Conservation (phyloP, 495 filamentous ascomycete genomes). For the Aspergillus panamensis region DNA sequence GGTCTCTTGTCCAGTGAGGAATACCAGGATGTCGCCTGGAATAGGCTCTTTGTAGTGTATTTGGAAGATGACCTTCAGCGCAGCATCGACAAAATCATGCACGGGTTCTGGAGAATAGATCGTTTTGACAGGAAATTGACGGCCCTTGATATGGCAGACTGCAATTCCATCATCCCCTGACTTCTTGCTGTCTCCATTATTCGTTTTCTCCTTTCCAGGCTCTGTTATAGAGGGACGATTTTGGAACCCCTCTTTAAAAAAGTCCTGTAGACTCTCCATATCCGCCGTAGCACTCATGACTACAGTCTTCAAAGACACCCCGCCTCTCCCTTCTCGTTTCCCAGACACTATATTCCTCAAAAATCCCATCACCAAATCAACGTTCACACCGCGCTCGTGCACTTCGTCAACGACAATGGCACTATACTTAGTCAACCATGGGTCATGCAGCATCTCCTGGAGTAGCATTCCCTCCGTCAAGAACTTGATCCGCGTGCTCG, state of each 20-base stretch:
- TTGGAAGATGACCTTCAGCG: slow-evolving; percentile 81
- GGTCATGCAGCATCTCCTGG: slow-evolving; percentile 89
- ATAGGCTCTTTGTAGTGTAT: slow-evolving; percentile 84
- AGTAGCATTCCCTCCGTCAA: slow-evolving; percentile 96
- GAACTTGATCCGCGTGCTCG: slow-evolving; percentile 80
- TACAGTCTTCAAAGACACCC: slow-evolving; percentile 76
- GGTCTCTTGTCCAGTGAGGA: slow-evolving; percentile 90
- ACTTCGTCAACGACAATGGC: slow-evolving; percentile 94
- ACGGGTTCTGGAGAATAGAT: slow-evolving; percentile 74
- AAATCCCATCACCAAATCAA: slow-evolving; percentile 87
- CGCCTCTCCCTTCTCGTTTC: slow-evolving; percentile 55
- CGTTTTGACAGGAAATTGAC: slow-evolving; percentile 81
- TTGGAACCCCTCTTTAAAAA: slow-evolving; percentile 58
- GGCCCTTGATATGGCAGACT: slow-evolving; percentile 75
- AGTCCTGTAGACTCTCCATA: slow-evolving; percentile 68
- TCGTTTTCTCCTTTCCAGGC: slow-evolving; percentile 5
- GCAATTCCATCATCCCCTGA: slow-evolving; percentile 33
- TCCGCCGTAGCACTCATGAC: slow-evolving; percentile 98
- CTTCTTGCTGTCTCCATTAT: not conserved
- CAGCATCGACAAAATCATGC: slow-evolving; percentile 75
- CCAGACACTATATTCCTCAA: slow-evolving; percentile 67
- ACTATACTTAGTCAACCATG: slow-evolving; percentile 77
- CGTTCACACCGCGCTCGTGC: slow-evolving; percentile 94
- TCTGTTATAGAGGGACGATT: slow-evolving; percentile 14
- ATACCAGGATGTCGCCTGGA: slow-evolving; percentile 90